phyloP scores from a whole-genome alignment of 495 filamentous ascomycete species.

The Xeromyces bisporus region DNA sequence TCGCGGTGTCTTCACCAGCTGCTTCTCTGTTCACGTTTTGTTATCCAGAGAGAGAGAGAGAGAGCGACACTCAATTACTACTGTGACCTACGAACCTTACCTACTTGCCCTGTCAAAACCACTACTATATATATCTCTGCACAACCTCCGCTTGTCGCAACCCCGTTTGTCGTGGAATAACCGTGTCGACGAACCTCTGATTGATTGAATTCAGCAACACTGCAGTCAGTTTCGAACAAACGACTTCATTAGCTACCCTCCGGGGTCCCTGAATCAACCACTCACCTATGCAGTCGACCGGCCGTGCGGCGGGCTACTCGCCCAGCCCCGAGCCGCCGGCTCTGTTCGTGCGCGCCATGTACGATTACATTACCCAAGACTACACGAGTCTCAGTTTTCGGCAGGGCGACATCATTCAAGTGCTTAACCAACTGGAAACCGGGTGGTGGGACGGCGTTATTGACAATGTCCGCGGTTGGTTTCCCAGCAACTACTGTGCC shows the following conservation, averaged over 20 bases:
- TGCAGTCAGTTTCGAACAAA: background rate
- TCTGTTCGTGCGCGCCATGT: conserved; percentile 87
- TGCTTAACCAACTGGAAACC: conserved; percentile 91
- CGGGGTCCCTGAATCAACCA: conserved; percentile 14
- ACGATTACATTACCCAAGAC: conserved; percentile 95
- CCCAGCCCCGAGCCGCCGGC: conserved; percentile 52
- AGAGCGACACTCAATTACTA: background rate
- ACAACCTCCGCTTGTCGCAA: background rate
- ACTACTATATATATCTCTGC: background rate
- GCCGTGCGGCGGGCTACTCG: conserved; percentile 36
- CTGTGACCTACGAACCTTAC: no score
- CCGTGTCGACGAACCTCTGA: no score
- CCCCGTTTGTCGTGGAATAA: conserved; percentile 20
- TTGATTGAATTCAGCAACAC: no score
- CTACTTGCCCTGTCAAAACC: background rate
- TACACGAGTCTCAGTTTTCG: conserved; percentile 90
- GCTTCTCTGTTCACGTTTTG: no score
- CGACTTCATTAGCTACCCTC: no score
- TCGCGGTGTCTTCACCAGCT: no score
- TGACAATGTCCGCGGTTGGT: conserved; percentile 79
- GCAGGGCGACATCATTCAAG: conserved; percentile 90
- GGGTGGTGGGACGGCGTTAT: conserved; percentile 99
- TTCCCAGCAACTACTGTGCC: conserved; percentile 95
- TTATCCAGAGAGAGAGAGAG: no score
- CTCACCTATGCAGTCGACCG: conserved; percentile 20